Evolutionary conservation across 495 filamentous ascomycete genomes (phyloP).

Genomic region (Penicillium tannophilum): DNA sequence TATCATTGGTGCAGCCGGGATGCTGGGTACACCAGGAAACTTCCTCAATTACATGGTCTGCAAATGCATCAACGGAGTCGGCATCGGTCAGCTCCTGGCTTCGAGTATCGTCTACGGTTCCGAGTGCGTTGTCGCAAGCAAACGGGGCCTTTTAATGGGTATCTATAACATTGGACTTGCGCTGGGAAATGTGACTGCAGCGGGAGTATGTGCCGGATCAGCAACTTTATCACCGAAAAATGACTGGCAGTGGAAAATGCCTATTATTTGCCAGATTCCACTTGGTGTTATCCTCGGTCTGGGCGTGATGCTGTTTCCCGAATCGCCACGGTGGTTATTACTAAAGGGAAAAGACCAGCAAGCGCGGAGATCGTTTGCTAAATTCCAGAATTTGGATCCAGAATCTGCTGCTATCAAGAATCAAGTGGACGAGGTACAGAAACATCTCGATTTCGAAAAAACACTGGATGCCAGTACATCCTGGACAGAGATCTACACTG

Average conservation of each 20-base stretch:
- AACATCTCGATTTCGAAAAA: conserved; percentile 25
- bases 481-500: conserved; percentile 26
- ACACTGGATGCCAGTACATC: conserved; percentile 10
- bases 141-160: conserved; percentile 27
- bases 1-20: conserved; percentile 7
- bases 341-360: conserved; percentile 23
- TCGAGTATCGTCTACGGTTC: conserved; percentile 29
- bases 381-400: conserved; percentile 19
- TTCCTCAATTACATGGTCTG: conserved; percentile 32
- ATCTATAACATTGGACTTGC: conserved; percentile 33
- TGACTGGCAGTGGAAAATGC: conserved; percentile 36
- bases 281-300: conserved; percentile 28
- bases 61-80: conserved; percentile 29
- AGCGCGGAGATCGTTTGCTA: conserved; percentile 25
- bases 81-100: conserved; percentile 27
- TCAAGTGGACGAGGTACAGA: conserved; percentile 26
- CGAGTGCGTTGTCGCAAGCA: conserved; percentile 29
- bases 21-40: conserved; percentile 17
- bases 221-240: conserved; percentile 20
- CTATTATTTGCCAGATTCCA: conserved; percentile 33
- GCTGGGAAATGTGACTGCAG: conserved; percentile 26
- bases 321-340: conserved; percentile 35
- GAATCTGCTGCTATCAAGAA: conserved; percentile 19
- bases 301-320: conserved; percentile 32
- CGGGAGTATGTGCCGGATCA: conserved; percentile 30